These are phyloP conservation scores for Niebla homalea DNA, from an alignment of 495 filamentous ascomycete species.

Conservation along the genomic window DNA sequence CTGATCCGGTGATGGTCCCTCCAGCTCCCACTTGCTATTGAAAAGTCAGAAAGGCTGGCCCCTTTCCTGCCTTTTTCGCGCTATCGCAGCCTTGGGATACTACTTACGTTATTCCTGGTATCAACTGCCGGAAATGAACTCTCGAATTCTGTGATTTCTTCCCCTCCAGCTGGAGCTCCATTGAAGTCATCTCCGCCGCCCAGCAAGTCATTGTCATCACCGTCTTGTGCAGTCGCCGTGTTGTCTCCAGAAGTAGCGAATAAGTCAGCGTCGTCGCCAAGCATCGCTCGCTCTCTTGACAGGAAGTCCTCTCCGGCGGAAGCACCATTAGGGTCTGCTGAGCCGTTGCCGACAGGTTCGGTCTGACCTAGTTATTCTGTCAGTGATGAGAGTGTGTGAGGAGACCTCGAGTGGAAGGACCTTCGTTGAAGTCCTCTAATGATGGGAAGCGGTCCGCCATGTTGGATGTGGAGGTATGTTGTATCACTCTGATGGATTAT, in stretches of 20 bases:
- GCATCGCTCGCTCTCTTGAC: slow-evolving; percentile 68
- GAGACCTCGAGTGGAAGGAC: slow-evolving; percentile 33
- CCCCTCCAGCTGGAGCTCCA: slow-evolving; percentile 28
- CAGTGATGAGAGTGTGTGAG: slow-evolving; percentile 21
- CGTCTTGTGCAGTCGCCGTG: slow-evolving; percentile 34
- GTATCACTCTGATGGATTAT: too few relatives aligned
- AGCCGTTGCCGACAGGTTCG: slow-evolving; percentile 28
- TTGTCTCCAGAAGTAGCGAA: slow-evolving; percentile 73
- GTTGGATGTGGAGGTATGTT: slow-evolving; percentile 8
- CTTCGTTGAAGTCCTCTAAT: slow-evolving; percentile 87
- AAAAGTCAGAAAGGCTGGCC: not conserved
- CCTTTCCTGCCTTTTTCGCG: not conserved
- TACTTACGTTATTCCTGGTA: slow-evolving; percentile 62
- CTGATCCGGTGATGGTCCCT: slow-evolving; percentile 74
- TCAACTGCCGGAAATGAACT: slow-evolving; percentile 77
- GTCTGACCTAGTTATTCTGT: slow-evolving; percentile 39
- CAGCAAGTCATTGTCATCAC: slow-evolving; percentile 60
- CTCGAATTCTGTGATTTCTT: slow-evolving; percentile 64
- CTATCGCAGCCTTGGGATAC: not conserved
- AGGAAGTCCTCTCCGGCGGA: slow-evolving; percentile 64
- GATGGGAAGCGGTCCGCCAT: slow-evolving; percentile 98
- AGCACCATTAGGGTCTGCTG: slow-evolving; percentile 25
- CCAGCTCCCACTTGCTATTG: slow-evolving; percentile 67
- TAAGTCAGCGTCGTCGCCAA: slow-evolving; percentile 86
- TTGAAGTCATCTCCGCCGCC: slow-evolving; percentile 39